Conservation (phyloP, 352 stramenopile species). For the Pythium pyrilobum region DNA sequence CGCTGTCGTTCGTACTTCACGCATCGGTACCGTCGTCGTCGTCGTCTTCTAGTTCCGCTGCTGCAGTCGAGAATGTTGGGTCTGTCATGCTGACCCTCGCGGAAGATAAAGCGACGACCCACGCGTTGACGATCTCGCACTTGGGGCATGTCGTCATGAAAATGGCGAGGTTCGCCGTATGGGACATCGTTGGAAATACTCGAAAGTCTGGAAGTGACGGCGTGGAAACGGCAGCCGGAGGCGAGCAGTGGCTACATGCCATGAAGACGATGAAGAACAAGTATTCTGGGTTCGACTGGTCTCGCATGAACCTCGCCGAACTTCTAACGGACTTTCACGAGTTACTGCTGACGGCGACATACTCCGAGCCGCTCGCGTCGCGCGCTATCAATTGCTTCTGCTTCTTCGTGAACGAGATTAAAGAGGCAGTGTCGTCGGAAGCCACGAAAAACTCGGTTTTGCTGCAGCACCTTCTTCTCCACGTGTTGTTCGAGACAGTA, state of each 20-base stretch:
- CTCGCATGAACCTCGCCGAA: conserved; percentile 52
- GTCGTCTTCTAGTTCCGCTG: neutral
- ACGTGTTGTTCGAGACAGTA: conserved; percentile 66
- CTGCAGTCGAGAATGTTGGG: conserved; percentile 21
- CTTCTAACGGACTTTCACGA: conserved; percentile 58
- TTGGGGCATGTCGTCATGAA: conserved; percentile 61
- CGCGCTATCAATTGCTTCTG: conserved; percentile 61
- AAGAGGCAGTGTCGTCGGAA: conserved; percentile 24
- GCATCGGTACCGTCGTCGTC: conserved; percentile 4
- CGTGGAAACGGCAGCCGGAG: neutral
- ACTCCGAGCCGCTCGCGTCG: conserved; percentile 38
- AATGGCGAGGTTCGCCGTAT: conserved; percentile 58
- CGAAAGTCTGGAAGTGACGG: neutral
- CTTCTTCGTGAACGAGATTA: conserved; percentile 48
- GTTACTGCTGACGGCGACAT: conserved; percentile 34
- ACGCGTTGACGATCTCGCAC: conserved; percentile 43
- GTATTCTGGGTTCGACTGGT: conserved; percentile 64
- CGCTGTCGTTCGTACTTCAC: conserved; percentile 56
- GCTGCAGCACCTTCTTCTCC: conserved; percentile 62
- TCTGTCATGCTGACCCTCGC: conserved; percentile 40
- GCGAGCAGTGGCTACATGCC: conserved; percentile 30
- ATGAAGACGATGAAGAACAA: conserved; percentile 59
- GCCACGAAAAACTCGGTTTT: conserved; percentile 13
- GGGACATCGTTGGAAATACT: conserved; percentile 34
- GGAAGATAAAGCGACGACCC: conserved; percentile 35